phyloP scores from a whole-genome alignment of 2,329 filamentous ascomycete species.

The Cladorrhinum sp. region DNA sequence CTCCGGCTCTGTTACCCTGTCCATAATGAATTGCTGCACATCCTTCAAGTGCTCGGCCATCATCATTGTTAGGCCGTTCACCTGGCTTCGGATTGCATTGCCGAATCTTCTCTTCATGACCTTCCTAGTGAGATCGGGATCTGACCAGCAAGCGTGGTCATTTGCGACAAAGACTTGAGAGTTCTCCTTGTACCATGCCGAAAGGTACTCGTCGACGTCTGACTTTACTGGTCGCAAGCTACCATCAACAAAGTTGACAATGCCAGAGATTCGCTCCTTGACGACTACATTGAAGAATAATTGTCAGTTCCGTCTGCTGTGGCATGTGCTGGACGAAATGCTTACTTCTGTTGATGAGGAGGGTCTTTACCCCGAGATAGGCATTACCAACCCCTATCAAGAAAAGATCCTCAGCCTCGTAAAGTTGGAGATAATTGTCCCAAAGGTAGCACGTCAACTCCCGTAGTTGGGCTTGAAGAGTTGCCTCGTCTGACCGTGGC shows the following conservation, averaged over 20 bases:
- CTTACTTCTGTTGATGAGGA: conserved; percentile 73
- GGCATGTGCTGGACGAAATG: not conserved
- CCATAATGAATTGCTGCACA: conserved; percentile 50
- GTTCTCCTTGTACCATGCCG: conserved; percentile 79
- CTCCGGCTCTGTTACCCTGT: conserved; percentile 32
- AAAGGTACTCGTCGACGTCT: conserved; percentile 69
- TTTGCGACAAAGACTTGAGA: conserved; percentile 75
- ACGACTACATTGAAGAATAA: conserved; percentile 45
- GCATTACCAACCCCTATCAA: conserved; percentile 88
- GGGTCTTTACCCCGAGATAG: conserved; percentile 76
- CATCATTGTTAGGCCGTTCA: conserved; percentile 52
- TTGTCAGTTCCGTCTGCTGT: not conserved
- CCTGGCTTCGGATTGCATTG: conserved; percentile 51
- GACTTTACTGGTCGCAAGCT: conserved; percentile 74
- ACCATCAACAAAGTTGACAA: conserved; percentile 79
- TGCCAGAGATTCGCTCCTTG: conserved; percentile 64
- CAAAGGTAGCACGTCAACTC: conserved; percentile 83
- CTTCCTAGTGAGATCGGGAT: conserved; percentile 57
- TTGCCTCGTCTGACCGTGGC: conserved; percentile 43
- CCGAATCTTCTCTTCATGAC: conserved; percentile 61
- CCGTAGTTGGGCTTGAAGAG: conserved; percentile 58
- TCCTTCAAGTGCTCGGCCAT: conserved; percentile 54
- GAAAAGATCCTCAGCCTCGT: conserved; percentile 71
- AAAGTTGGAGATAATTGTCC: conserved; percentile 92
- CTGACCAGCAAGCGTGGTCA: conserved; percentile 72